Base-by-base conservation (phyloP, 2,329 filamentous ascomycete species). In the Stromatinia cepivora region DNA sequence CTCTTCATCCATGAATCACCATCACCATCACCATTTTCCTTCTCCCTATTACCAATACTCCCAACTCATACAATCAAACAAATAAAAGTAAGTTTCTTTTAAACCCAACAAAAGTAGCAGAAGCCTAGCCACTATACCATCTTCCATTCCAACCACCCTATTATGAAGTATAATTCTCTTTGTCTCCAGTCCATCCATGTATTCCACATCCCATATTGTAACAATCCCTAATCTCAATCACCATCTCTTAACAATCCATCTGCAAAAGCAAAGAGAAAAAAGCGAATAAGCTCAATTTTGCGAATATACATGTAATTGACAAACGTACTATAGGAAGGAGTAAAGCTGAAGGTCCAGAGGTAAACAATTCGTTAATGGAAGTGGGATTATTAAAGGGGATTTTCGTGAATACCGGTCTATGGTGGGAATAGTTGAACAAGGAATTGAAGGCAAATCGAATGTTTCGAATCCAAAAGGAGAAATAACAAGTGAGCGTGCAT, bases 401-500 rank as follows among this genome's bases (percentile, higher is more conserved):
- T 39, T 52, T 62, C 34, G 61, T 64, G 46, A 53, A 64, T 42
- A 39, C 17, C 57, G 34, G 34, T 67, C n/a, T 62, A 67, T 50
- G 45, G 25, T 67, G 66, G 34, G 46, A 53, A 62, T 62, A 45
- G 25, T 50, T 31, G 54, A 39, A 66, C 50, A 39, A 52, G 34
- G 31, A 62, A 45, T 62, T 39, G n/a, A 62, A 62, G 13, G 66
- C n/a, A 39, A 34, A 62, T 64, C 34, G 22, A 39, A 39, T 39
- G 46, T 39, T 52, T 64, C 48, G 61, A 64, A 53, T 42, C 46
- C 61, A 42, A 17, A 52, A 65, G 25, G 25, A 56, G n/a, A 56
- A 17, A 28, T 31, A 53, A 31, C n/a, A 39, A 67, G 46, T 28
- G 45, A 48, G 66, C 22, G 45, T 34, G 66, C 36, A 54, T 45